Evolutionary conservation across 129 eudicot genomes (phyloP).

Genomic region (Pseudognaphalium luteoalbum): DNA sequence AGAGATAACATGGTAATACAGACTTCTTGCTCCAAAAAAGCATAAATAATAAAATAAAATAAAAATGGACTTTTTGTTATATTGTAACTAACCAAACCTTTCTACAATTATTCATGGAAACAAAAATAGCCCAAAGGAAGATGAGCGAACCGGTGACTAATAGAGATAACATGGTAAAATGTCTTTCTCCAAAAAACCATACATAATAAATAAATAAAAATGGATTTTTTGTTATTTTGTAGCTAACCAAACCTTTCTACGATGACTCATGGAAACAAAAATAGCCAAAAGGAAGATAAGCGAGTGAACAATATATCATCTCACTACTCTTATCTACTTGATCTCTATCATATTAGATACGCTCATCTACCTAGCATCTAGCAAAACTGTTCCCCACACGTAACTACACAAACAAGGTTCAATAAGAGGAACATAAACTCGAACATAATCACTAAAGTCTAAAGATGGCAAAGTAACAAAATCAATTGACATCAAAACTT

Average conservation of each 20-base stretch:
- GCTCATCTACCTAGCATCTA: conserved; percentile 2
- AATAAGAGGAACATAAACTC: conserved; percentile 1
- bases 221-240: background rate
- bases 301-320: background rate
- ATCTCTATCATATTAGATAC: background rate
- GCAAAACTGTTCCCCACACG: background rate
- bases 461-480: background rate
- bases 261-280: background rate
- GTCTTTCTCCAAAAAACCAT: background rate
- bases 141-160: background rate
- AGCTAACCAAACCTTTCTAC: background rate
- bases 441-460: background rate
- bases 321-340: conserved; percentile 9
- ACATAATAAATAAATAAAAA: too few species aligned
- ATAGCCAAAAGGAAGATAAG: background rate
- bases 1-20: background rate
- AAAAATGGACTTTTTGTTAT: too few species aligned
- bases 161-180: background rate
- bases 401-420: background rate
- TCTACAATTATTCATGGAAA: background rate
- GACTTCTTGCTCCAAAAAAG: background rate
- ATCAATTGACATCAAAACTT: background rate
- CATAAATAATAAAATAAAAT: too few species aligned
- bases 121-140: background rate
- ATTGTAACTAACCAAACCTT: too few species aligned